Percentiles rank a stretch among this genome's conserved stretches.
Conservation (phyloP, 78 protist species). For the Dictyostelium intermedium region DNA sequence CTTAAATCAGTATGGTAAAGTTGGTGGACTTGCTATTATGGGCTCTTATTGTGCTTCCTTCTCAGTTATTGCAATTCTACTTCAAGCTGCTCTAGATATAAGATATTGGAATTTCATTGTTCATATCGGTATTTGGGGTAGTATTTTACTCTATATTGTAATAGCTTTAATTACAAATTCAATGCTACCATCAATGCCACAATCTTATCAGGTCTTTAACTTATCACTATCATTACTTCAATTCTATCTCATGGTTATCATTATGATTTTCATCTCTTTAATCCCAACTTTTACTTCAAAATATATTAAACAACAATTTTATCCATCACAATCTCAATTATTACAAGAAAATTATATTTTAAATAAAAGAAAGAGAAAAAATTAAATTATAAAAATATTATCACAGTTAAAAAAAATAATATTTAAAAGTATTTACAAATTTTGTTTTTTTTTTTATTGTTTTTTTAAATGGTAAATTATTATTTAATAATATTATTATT, state of each 20-base stretch:
- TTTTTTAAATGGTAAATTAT: no score
- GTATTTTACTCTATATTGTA: neutral
- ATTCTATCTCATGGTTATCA: constrained; percentile 10
- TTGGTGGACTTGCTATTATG: constrained; percentile 9
- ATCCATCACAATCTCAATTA: constrained; percentile 10
- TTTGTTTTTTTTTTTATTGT: neutral
- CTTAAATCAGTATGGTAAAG: constrained; percentile 11
- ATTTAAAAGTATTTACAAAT: neutral
- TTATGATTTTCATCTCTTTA: constrained; percentile 32
- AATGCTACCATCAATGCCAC: neutral
- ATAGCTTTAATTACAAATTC: constrained; percentile 4
- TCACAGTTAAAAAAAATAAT: neutral
- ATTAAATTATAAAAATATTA: neutral
- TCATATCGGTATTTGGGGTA: constrained; percentile 5
- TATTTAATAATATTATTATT: no score
- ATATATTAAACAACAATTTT: neutral
- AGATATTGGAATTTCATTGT: constrained; percentile 8
- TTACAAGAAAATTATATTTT: constrained; percentile 14
- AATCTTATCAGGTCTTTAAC: neutral
- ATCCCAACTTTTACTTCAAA: constrained; percentile 9
- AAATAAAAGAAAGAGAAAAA: neutral
- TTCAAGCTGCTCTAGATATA: constrained; percentile 13
- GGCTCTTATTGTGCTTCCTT: constrained; percentile 4
- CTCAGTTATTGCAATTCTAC: neutral
- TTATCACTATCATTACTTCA: neutral